phyloP scores from a whole-genome alignment of 1,284 basidiomycete genomes.

The Marasmius oreades region DNA sequence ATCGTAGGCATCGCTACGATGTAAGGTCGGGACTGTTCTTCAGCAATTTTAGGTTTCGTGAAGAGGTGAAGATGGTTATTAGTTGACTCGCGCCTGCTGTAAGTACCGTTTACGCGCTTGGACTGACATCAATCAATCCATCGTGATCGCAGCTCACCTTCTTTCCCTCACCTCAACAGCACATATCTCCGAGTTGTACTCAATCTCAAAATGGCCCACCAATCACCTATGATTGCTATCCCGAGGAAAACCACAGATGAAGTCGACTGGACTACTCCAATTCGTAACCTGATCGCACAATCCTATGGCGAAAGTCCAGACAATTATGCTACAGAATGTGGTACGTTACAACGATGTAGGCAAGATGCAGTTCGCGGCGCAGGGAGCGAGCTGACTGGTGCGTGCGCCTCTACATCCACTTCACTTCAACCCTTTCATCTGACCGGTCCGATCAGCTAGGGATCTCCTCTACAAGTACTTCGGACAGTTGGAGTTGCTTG shows the following conservation, averaged over 20 bases:
- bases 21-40: no score
- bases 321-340: conserved; percentile 81
- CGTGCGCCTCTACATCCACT: conserved; percentile 19
- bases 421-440: conserved; percentile 11
- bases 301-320: conserved; percentile 95
- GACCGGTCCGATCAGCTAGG: conserved; percentile 46
- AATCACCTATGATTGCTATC: conserved; percentile 80
- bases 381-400: conserved; percentile 89
- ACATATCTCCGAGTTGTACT: no score
- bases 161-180: no score
- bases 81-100: no score
- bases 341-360: conserved; percentile 81
- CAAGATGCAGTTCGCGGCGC: conserved; percentile 96
- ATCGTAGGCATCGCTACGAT: no score
- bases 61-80: no score
- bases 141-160: no score
- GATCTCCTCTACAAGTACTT: conserved; percentile 99
- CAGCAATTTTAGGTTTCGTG: no score
- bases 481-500: conserved; percentile 96
- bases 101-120: no score
- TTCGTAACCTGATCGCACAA: conserved; percentile 83
- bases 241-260: conserved; percentile 79
- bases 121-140: no score
- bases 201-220: conserved; percentile 51
- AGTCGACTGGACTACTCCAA: conserved; percentile 90